These are phyloP conservation scores for Gossypium turneri DNA, from an alignment of 345 rosid species.

Conservation along the genomic window DNA sequence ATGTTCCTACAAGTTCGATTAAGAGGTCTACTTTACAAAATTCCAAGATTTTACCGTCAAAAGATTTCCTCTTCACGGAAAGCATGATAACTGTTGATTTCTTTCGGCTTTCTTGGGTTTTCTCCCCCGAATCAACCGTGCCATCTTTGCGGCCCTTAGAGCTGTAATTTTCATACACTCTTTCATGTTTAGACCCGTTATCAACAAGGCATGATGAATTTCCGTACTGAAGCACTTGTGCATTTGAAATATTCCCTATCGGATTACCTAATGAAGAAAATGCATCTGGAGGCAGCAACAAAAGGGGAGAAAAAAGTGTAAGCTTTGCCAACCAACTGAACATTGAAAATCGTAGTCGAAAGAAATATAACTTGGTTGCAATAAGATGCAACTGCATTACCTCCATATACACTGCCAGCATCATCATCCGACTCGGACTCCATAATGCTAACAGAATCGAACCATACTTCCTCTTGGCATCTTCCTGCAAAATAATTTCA, in stretches of 20 bases:
- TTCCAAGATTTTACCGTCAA: conserved; percentile 35
- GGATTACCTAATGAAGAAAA: conserved; percentile 30
- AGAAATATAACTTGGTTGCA: not conserved
- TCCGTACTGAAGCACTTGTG: conserved; percentile 39
- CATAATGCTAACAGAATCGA: conserved; percentile 65
- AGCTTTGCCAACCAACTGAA: not conserved
- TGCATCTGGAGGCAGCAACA: conserved; percentile 28
- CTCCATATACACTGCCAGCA: conserved; percentile 60
- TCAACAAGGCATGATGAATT: conserved; percentile 31
- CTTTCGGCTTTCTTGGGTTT: conserved; percentile 32
- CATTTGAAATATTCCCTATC: conserved; percentile 22
- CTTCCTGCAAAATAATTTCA: conserved; percentile 34
- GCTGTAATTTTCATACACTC: conserved; percentile 36
- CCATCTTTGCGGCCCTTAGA: conserved; percentile 22
- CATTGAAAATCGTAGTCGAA: not conserved
- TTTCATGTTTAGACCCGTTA: conserved; percentile 30
- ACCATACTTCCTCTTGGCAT: conserved; percentile 78
- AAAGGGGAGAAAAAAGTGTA: not conserved
- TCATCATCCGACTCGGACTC: conserved; percentile 92
- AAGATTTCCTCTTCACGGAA: conserved; percentile 47
- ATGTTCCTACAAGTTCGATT: not conserved
- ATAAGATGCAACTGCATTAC: conserved; percentile 28
- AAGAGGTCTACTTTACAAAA: conserved; percentile 29
- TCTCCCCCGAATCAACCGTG: conserved; percentile 29
- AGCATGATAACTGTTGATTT: conserved; percentile 45